Evolutionary conservation across 805 yeast species (phyloP), one percentile per base, ranked within the genome.

Genomic region (Helenozyma rhizophorensis): DNA sequence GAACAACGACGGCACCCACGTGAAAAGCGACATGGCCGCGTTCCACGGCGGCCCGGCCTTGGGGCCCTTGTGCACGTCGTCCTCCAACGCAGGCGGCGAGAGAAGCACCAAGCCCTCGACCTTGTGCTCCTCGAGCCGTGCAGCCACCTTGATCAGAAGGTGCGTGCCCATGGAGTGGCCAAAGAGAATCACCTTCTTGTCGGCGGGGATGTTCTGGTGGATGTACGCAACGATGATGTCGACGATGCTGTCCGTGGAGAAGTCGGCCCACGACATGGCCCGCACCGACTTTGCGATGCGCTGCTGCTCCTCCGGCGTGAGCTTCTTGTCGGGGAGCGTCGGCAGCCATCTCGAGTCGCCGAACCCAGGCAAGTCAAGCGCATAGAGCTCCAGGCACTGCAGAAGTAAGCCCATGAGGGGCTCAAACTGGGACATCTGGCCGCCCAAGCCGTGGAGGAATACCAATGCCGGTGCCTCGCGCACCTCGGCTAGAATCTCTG

Each of bases 391-490:
- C 39, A 77, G 72, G 40, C 78, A 72, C 43, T 74, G 78, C 21
- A 81, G 62, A 43, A 84, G 74, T 32, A 76, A 64, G 17, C 77
- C 79, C 53, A 85, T 58, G 23, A 85, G 60, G 1, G 81, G 78
- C 48, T 84, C 93, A 54, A 89, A 89, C 54, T 88, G 96, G 14
- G 86, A 76, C 52, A 84, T 64, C 47, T 80, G 90, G 2, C 97
- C 97, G 1, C 97, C 97, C 14, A 90, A 57, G 0, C 97, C 97
- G 61, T 88, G 97, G 13, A 89, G 51, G 36, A 87, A 74, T 2
- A 86, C 58, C 5, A 83, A 56, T 2, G 79, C 61, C 0, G 94
- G 94, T 25, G 77, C 51, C 10, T 63, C 63, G 15, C 66, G 55
- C 23, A 76, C 56, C 36, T 69, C 68, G 9, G 47, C 42, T 32